phyloP scores from a whole-genome alignment of 2,329 filamentous ascomycete species.

The Fusarium pseudocircinatum region DNA sequence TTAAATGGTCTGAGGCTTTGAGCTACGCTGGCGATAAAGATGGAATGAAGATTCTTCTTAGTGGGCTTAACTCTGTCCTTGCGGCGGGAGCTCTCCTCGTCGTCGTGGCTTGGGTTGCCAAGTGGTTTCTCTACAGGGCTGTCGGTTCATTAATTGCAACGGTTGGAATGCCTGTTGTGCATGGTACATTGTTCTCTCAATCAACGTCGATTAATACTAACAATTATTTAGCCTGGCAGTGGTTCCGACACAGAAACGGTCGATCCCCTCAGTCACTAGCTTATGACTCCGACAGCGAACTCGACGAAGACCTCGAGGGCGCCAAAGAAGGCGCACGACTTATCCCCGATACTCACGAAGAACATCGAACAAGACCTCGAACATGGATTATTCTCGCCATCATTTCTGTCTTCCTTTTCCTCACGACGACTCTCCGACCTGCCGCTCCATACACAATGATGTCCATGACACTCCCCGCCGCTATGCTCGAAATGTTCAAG shows the following conservation, averaged over 20 bases:
- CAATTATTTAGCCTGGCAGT: slow-evolving; percentile 23
- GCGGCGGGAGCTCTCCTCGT: slow-evolving; percentile 37
- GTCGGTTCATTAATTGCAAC: slow-evolving; percentile 34
- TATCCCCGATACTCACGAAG: slow-evolving; percentile 11
- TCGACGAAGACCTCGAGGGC: slow-evolving; percentile 24
- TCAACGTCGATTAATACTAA: not conserved
- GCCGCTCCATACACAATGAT: slow-evolving; percentile 45
- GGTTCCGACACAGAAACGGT: slow-evolving; percentile 12
- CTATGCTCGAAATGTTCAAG: slow-evolving; percentile 43
- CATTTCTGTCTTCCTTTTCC: slow-evolving; percentile 10
- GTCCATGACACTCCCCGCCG: slow-evolving; percentile 45
- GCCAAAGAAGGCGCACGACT: slow-evolving; percentile 20
- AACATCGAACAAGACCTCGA: slow-evolving; percentile 5
- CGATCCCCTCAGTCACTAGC: slow-evolving; percentile 4
- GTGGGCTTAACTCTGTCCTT: slow-evolving; percentile 41
- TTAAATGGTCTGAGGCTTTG: slow-evolving; percentile 46
- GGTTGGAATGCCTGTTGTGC: slow-evolving; percentile 28
- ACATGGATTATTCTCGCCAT: slow-evolving; percentile 15
- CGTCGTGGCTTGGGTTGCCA: slow-evolving; percentile 38
- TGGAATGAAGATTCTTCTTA: slow-evolving; percentile 47
- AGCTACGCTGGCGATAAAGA: slow-evolving; percentile 45
- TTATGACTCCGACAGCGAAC: slow-evolving; percentile 33
- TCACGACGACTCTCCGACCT: slow-evolving; percentile 41
- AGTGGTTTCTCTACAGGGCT: slow-evolving; percentile 37
- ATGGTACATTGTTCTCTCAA: slow-evolving; percentile 24